Evolutionary conservation across 306 rosid species (phyloP), one percentile per base, ranked within the genome.

Genomic region (Hippophae tibetana): DNA sequence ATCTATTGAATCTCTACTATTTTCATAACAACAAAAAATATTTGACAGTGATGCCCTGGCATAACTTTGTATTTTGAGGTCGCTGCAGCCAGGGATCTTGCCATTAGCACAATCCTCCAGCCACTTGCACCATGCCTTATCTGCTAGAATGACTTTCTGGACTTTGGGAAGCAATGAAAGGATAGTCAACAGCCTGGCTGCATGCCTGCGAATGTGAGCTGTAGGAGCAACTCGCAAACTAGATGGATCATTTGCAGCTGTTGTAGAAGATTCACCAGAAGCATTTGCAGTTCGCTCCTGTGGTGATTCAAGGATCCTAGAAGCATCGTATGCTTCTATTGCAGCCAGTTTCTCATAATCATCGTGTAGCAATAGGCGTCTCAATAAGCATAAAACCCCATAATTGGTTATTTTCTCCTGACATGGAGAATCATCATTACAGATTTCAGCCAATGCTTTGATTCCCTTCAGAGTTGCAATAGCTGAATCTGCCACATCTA

Each of bases 341-440:
- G 98, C 95, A 70, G 96, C 84, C 71, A 92, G 78, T 78, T 82
- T 87, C 75, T 92, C 98, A 76, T 83, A 92, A 84, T 92, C 96
- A 71, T 87, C 98, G 59, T 77, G 56, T 73, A 92, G 70, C 68
- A 92, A 68, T 78, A 85, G 81, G 51, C 87, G 89, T 75, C 96
- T 85, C 79, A 92, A 76, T 74, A 92, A 78, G 70, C 87, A 73
- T 61, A 92, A 69, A 61, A 87, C 74, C 71, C 98, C 95, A 64
- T 72, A 80, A 76, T 81, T 86, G 57, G 76, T 77, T 70, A 87
- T 78, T 67, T 75, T 85, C 56, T 77, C 81, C 73, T 69, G 85
- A 73, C 77, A 76, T 42, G 58, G 45, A 48, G 81, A 56, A 68
- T 92, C 88, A 57, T 77, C 93, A 44, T 72, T 75, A 74, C 93